Evolutionary conservation across 169 alveolate genomes (phyloP), one percentile per base, ranked within the genome.

Genomic region (Cryptosporidium canis): DNA sequence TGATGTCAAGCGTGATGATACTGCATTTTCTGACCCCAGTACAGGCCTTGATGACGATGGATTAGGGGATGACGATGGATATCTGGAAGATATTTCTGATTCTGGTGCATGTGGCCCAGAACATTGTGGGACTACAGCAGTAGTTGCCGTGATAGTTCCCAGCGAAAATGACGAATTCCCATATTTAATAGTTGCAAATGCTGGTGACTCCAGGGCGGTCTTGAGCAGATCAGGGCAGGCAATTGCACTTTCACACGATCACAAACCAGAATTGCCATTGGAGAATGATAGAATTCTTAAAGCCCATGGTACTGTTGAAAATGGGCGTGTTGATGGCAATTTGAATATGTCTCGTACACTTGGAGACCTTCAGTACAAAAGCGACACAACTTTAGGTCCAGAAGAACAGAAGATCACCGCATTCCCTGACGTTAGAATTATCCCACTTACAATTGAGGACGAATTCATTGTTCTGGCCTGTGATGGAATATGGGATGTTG

Each of bases 191-290:
- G 98, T 96, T 45, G 99, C 99, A 24, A 99, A 99, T 90, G 99
- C 99, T 37, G 99, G 99, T 5, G 99, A 99, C 91, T 96, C 99
- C 39, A 93, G 99, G 72, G 98, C 99, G 11, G 98, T 98, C 18
- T 92, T 96, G 41, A 92, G 98, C 70, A 94, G 99, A 33, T 94
- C 94, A 16, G 98, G 98, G 3, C 91, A 91, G 51, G 97, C 98
- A 0, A 91, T 97, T 29, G 97, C 96, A 56, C 91, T 99, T 90
- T 95, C 99, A 1, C 94, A 94, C 47, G 99, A 99, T 83, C 99
- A 99, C 94, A 99, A 99, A 71, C 99, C 99, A 3, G 98, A 95
- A 66, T 91, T 96, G 48, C 96, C 95, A n/a, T 94, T 91, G 67
- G 99, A 98, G 87, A 92, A 91, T 48, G 90, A 95, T 39, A 90